Percentiles rank a stretch among this genome's conserved stretches.
Conservation (phyloP, 2,329 filamentous ascomycete species). For the Lachnellula cervina region DNA sequence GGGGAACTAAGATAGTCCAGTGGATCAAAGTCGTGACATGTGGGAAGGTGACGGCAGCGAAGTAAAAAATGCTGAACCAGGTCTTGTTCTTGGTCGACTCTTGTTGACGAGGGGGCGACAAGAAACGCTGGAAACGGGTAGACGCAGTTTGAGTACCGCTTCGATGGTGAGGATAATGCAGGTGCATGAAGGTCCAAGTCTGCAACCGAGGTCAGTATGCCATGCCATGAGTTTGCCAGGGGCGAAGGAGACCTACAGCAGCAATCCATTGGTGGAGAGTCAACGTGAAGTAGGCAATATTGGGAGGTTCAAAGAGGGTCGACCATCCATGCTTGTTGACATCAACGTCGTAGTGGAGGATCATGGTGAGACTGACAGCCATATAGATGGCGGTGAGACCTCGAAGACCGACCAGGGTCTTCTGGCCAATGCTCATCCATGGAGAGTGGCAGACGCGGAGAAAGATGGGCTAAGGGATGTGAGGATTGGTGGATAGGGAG, state of each 20-base stretch:
- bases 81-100: slow-evolving; percentile 21
- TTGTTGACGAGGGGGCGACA: slow-evolving; percentile 25
- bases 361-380: slow-evolving; percentile 18
- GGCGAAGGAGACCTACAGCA: slow-evolving; percentile 24
- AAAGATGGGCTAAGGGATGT: slow-evolving; percentile 28
- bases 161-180: slow-evolving; percentile 28
- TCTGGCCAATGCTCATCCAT: slow-evolving; percentile 29
- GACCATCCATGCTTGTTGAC: slow-evolving; percentile 17
- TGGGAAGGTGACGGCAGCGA: slow-evolving; percentile 26
- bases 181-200: slow-evolving; percentile 33
- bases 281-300: slow-evolving; percentile 27
- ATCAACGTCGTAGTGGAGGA: slow-evolving; percentile 25
- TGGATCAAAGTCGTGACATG: slow-evolving; percentile 27
- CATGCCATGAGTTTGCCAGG: not conserved
- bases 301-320: slow-evolving; percentile 28
- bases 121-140: slow-evolving; percentile 17
- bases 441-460: slow-evolving; percentile 33
- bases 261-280: slow-evolving; percentile 27
- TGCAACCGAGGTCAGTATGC: slow-evolving; percentile 8
- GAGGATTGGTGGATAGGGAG: not conserved
- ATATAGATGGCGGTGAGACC: slow-evolving; percentile 23
- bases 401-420: slow-evolving; percentile 24
- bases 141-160: slow-evolving; percentile 10
- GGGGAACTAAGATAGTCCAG: slow-evolving; percentile 29
- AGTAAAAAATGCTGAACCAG: slow-evolving; percentile 32